A percentile compares a stretch with the other conserved stretches of the same genome.
These are phyloP conservation scores for Penicillium sumatraense DNA, from an alignment of 2,329 filamentous ascomycete species.

Conservation along the genomic window DNA sequence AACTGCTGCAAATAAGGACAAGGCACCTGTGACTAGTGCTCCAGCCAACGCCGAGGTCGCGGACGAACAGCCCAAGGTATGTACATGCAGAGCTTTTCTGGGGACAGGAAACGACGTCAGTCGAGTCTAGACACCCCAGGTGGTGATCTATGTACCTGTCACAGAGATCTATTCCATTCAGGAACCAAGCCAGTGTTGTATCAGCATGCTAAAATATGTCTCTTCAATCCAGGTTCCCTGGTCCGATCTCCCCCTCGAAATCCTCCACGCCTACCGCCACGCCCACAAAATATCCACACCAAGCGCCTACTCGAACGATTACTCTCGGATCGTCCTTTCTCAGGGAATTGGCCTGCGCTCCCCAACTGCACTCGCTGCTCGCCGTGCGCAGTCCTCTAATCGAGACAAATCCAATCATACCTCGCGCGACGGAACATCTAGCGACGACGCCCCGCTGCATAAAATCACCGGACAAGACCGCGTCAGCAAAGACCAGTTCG, in stretches of 20 bases:
- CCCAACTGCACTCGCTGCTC: constrained; percentile 49
- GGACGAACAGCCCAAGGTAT: constrained; percentile 38
- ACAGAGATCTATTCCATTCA: neutral
- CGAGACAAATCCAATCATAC: constrained; percentile 15
- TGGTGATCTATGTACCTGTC: neutral
- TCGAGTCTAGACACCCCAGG: neutral
- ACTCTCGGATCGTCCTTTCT: constrained; percentile 53
- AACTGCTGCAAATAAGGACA: constrained; percentile 30
- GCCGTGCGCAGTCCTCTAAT: constrained; percentile 31
- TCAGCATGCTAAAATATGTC: neutral
- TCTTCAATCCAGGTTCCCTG: constrained; percentile 44
- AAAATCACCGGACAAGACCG: constrained; percentile 42
- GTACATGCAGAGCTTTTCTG: constrained; percentile 17
- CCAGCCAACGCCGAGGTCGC: constrained; percentile 25
- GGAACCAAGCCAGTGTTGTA: neutral
- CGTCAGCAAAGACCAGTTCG: constrained; percentile 48
- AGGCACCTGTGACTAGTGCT: constrained; percentile 36
- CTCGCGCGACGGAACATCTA: constrained; percentile 12
- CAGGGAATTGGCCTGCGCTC: constrained; percentile 50
- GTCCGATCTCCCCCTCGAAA: constrained; percentile 47
- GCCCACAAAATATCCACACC: constrained; percentile 52
- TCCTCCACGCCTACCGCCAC: constrained; percentile 55
- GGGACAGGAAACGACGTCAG: constrained; percentile 1
- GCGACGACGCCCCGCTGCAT: constrained; percentile 25
- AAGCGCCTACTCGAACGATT: constrained; percentile 48